Evolutionary conservation across 129 eudicot genomes (phyloP).

Genomic region (Smallanthus sonchifolius): DNA sequence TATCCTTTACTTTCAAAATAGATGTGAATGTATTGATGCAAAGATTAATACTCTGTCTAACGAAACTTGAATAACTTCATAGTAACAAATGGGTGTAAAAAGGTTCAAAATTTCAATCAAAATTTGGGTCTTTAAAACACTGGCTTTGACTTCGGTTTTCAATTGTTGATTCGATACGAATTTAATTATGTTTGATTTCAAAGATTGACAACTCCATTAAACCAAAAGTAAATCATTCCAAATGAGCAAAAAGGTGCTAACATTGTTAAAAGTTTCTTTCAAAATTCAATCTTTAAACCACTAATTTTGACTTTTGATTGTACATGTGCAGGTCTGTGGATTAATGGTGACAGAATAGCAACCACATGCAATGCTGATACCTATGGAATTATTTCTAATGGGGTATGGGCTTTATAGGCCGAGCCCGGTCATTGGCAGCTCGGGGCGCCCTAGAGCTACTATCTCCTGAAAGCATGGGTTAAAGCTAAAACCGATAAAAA

Average conservation of each 20-base stretch:
- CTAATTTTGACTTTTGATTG: slow-evolving; percentile 4
- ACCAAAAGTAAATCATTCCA: background rate
- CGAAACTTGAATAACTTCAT: background rate
- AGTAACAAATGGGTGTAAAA: background rate
- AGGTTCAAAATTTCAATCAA: background rate
- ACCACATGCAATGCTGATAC: slow-evolving; percentile 91
- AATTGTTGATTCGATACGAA: background rate
- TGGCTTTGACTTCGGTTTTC: background rate
- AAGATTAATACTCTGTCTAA: background rate
- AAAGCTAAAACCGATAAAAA: slow-evolving; percentile 92
- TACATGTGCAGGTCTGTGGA: slow-evolving; percentile 88
- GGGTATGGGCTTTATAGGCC: slow-evolving; percentile 85
- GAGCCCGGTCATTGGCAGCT: slow-evolving; percentile 56
- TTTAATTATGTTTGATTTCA: background rate
- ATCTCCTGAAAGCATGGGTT: slow-evolving; percentile 97
- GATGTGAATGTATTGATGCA: too few relatives aligned
- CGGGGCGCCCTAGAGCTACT: slow-evolving; percentile 81
- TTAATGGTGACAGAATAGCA: slow-evolving; percentile 98
- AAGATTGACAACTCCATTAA: background rate
- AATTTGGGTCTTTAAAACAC: background rate
- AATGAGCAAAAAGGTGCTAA: background rate
- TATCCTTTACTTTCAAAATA: too few relatives aligned
- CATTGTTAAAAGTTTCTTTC: background rate
- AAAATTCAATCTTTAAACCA: background rate
- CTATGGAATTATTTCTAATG: slow-evolving; percentile 90